A percentile compares a stretch with the other conserved stretches of the same genome.
Conservation (phyloP, 345 rosid species). For the Diplotaxis tenuifolia region DNA sequence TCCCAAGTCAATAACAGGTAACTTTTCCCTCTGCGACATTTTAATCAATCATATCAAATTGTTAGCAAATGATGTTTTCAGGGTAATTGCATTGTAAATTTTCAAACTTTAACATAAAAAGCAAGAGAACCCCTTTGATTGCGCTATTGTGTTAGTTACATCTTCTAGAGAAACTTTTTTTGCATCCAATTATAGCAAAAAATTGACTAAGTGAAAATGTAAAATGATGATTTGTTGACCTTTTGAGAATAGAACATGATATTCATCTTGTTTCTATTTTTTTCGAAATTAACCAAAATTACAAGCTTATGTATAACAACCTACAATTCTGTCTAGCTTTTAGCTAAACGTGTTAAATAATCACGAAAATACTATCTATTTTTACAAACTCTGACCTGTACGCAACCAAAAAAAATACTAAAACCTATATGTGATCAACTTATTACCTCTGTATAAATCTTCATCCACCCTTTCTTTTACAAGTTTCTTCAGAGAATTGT, state of each 20-base stretch:
- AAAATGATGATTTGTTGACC: slow-evolving; percentile 47
- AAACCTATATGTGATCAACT: slow-evolving; percentile 28
- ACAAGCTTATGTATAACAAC: slow-evolving; percentile 2
- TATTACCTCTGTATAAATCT: slow-evolving; percentile 24
- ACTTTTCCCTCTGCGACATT: neutral
- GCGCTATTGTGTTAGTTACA: no score
- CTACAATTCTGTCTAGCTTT: neutral
- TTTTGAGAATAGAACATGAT: slow-evolving; percentile 39
- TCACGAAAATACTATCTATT: neutral
- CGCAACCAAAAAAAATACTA: slow-evolving; percentile 27
- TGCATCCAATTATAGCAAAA: slow-evolving; percentile 38
- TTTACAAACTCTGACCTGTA: slow-evolving; percentile 30
- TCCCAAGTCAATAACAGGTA: slow-evolving; percentile 24
- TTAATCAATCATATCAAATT: neutral
- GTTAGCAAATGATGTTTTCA: slow-evolving; percentile 10
- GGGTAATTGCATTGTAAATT: slow-evolving; percentile 33
- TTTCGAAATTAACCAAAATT: neutral
- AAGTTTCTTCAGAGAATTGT: neutral
- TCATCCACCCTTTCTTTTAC: neutral
- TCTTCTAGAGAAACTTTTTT: no score
- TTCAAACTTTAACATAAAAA: slow-evolving; percentile 20
- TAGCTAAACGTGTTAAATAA: slow-evolving; percentile 22
- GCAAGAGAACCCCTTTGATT: slow-evolving; percentile 48
- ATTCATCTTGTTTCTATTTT: slow-evolving; percentile 12
- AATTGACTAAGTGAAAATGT: slow-evolving; percentile 33